Percentiles rank a stretch among this genome's conserved stretches.
These are phyloP conservation scores for Durotheca rogersii DNA, from an alignment of 495 filamentous ascomycete genomes.

Conservation along the genomic window DNA sequence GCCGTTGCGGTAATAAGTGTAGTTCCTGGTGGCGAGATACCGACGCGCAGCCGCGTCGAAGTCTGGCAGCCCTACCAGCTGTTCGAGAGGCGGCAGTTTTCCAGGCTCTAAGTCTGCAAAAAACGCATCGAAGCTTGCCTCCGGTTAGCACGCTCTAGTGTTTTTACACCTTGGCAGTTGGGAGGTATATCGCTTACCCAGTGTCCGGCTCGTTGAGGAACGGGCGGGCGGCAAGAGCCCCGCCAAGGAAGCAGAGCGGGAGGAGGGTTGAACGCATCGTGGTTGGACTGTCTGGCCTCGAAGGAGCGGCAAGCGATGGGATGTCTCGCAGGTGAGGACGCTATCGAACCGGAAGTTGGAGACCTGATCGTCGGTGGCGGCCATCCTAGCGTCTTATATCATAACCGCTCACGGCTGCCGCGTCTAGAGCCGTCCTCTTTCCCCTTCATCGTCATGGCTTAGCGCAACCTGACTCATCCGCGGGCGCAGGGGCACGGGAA, in stretches of 20 bases:
- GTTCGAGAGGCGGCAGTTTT: constrained; percentile 31
- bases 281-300: neutral
- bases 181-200: constrained; percentile 13
- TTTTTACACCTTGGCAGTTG: neutral
- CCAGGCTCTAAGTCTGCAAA: constrained; percentile 24
- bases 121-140: constrained; percentile 23
- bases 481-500: too few species aligned
- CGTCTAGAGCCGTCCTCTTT: too few species aligned
- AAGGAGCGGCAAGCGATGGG: constrained; percentile 1
- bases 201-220: constrained; percentile 37
- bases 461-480: constrained; percentile 2
- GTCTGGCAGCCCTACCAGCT: constrained; percentile 39
- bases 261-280: constrained; percentile 16
- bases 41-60: constrained; percentile 40
- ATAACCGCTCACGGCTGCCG: neutral
- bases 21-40: constrained; percentile 32
- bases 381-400: neutral
- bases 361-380: neutral
- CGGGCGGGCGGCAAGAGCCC: constrained; percentile 26
- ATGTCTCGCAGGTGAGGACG: neutral
- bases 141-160: constrained; percentile 2
- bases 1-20: constrained; percentile 46
- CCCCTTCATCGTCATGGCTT: constrained; percentile 17
- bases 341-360: too few species aligned
- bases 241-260: constrained; percentile 13